phyloP scores from a whole-genome alignment of 345 rosid species.

The Gossypium australe region DNA sequence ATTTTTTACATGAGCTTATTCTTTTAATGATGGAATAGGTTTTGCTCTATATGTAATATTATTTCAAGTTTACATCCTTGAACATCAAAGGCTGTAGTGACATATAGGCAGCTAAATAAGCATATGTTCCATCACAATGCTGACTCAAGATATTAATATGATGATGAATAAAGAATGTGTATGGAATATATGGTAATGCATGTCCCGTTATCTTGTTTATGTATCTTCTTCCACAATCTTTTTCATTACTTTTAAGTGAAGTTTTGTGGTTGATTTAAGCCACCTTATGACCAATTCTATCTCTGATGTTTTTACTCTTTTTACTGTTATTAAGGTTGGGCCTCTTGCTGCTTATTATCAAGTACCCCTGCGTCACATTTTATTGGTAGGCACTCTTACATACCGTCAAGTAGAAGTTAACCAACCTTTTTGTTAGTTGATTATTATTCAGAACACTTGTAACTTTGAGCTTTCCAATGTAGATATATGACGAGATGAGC shows the following conservation, averaged over 20 bases:
- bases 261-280: no score
- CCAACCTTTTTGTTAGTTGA: background rate
- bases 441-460: background rate
- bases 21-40: no score
- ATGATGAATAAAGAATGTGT: background rate
- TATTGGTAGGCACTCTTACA: constrained; percentile 44
- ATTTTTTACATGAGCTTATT: background rate
- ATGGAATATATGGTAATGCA: background rate
- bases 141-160: background rate
- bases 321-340: constrained; percentile 53
- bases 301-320: constrained; percentile 3
- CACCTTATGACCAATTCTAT: background rate
- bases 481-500: constrained; percentile 88
- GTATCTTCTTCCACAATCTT: background rate
- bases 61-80: no score
- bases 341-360: constrained; percentile 87
- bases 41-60: no score
- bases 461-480: constrained; percentile 15
- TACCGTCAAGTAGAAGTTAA: background rate
- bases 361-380: constrained; percentile 82
- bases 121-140: background rate
- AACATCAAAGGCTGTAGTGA: background rate
- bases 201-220: background rate
- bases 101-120: constrained; percentile 1
- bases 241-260: background rate